phyloP scores from a whole-genome alignment of 2,329 filamentous ascomycete genomes.

The Sarocladiaceae sp. region DNA sequence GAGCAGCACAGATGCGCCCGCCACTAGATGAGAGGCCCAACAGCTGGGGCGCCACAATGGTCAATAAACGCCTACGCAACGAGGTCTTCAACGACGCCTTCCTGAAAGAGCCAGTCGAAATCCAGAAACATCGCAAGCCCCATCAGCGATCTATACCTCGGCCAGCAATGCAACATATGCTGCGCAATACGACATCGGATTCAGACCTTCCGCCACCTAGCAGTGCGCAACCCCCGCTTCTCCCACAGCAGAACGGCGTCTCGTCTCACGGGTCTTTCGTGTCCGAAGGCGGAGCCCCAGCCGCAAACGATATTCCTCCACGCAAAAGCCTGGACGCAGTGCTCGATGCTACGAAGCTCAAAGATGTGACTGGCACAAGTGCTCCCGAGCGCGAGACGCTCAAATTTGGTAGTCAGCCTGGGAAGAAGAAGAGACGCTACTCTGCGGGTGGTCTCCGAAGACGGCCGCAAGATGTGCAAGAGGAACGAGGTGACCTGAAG shows the following conservation, averaged over 20 bases:
- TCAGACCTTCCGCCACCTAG: constrained; percentile 24
- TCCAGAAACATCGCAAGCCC: constrained; percentile 68
- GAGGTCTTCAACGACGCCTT: constrained; percentile 93
- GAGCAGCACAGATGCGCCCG: constrained; percentile 21
- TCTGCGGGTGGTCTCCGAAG: constrained; percentile 78
- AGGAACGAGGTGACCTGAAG: constrained; percentile 70
- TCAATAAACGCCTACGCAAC: constrained; percentile 81
- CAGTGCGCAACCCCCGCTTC: constrained; percentile 6
- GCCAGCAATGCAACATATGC: constrained; percentile 37
- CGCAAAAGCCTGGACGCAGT: neutral
- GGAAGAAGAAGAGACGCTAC: constrained; percentile 63
- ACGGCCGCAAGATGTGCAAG: constrained; percentile 65
- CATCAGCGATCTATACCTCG: constrained; percentile 60
- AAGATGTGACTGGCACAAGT: constrained; percentile 57
- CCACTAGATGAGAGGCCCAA: constrained; percentile 51
- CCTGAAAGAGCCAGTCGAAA: constrained; percentile 72
- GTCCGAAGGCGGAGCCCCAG: neutral
- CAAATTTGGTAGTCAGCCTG: constrained; percentile 30
- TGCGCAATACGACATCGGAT: constrained; percentile 40
- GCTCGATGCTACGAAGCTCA: constrained; percentile 23
- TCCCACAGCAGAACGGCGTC: neutral
- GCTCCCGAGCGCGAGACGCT: constrained; percentile 56
- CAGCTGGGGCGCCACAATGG: constrained; percentile 85
- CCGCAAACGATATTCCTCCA: neutral
- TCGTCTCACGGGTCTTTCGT: neutral